Evolutionary conservation across 1,284 basidiomycete species (phyloP).

Genomic region (Moesziomyces sp.): DNA sequence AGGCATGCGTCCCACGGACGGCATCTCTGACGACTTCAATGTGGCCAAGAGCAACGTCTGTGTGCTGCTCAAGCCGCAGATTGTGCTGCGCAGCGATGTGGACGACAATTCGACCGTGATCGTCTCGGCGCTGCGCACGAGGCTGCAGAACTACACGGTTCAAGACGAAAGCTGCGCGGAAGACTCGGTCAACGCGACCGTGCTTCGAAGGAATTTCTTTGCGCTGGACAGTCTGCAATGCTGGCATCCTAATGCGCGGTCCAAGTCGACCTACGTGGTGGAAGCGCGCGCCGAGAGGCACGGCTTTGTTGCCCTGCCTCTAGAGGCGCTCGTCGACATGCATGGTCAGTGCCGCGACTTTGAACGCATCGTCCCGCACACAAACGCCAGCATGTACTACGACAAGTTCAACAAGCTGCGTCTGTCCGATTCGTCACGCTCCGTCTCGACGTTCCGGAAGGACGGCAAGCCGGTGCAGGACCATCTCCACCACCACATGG

Average conservation of each 20-base stretch:
- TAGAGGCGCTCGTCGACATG: conserved; percentile 75
- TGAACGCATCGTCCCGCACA: conserved; percentile 88
- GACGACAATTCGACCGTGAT: conserved; percentile 77
- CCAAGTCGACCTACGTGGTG: conserved; percentile 66
- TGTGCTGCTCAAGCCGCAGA: conserved; percentile 88
- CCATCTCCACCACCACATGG: conserved; percentile 84
- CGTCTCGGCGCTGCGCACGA: conserved; percentile 83
- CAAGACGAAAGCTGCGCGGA: conserved; percentile 82
- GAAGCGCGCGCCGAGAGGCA: conserved; percentile 60
- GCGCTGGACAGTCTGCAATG: conserved; percentile 83
- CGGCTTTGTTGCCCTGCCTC: conserved; percentile 75
- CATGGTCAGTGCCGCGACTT: conserved; percentile 49
- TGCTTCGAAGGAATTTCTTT: conserved; percentile 85
- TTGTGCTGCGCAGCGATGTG: conserved; percentile 79
- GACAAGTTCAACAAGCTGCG: conserved; percentile 85
- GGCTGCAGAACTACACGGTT: conserved; percentile 82
- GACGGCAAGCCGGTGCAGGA: conserved; percentile 69
- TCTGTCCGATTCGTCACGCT: conserved; percentile 78
- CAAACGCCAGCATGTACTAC: conserved; percentile 84
- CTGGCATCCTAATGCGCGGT: conserved; percentile 77
- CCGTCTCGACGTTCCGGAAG: conserved; percentile 65
- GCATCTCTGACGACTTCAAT: conserved; percentile 69
- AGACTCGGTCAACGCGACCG: conserved; percentile 84
- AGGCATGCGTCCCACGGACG: conserved; percentile 45
- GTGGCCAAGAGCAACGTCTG: conserved; percentile 78